Base-by-base conservation (phyloP, 345 rosid genomes). In the Barbarea vulgaris region DNA sequence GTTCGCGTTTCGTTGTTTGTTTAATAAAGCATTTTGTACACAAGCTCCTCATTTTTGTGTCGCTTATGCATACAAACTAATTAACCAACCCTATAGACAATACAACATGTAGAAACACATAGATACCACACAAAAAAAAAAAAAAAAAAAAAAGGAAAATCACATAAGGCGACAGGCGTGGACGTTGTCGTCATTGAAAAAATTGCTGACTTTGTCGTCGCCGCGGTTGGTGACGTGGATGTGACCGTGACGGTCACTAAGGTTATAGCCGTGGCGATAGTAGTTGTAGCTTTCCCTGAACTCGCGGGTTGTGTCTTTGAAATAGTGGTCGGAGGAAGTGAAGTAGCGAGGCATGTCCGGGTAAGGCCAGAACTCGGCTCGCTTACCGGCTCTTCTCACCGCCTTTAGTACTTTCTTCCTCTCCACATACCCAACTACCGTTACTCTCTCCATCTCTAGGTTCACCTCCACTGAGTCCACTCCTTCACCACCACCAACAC, bases 321-420 rank as follows among this genome's bases (percentile, higher is more conserved):
- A 93, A 66, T 93, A 93, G 36, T 86, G 27, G 24, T 66, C 77
- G 12, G 93, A 34, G 1, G 89, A 77, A 58, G 96, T 93, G 85
- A 91, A 93, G 88, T 91, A 93, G 68, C 89, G 72, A 6, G 98
- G 97, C 25, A 79, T 79, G 56, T 93, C 66, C 0, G 98, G 97
- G 74, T 91, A 88, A 0, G 97, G 98, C 96, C 97, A 93, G 76
- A 91, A 93, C 73, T 93, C 98, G 0, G 96, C 98, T 77, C 96
- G 83, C 81, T 91, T 91, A 7, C 98, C 97, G 0, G 87, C 84
- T 76, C 98, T 88, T 67, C 98, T 85, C 74, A 91, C 97, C 1
- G 84, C 86, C 82, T 87, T 91, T 9, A 93, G 80, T 61, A 93
- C 90, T 78, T 91, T 93, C 84, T 91, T 93, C 57, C 94, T 86